These are phyloP conservation scores for Brettanomyces bruxellensis DNA, from an alignment of 805 yeast genomes.

Conservation along the genomic window DNA sequence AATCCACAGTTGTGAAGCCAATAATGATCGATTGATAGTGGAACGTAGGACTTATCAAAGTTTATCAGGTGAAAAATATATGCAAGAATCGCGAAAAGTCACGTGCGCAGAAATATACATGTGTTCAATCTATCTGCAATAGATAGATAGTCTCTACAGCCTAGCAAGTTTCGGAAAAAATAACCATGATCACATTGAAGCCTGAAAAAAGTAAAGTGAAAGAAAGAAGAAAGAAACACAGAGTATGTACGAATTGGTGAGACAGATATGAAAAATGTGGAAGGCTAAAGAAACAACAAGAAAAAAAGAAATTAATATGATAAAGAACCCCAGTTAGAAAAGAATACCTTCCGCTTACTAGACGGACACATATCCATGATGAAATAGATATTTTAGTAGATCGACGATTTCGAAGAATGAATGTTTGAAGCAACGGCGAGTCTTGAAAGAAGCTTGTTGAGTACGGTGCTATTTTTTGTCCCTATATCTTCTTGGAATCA, in stretches of 20 bases:
- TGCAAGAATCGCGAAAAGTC: slow-evolving; percentile 11
- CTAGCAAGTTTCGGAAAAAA: no score
- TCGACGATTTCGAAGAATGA: no score
- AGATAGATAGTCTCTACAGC: no score
- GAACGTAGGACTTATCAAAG: no score
- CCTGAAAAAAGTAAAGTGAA: neutral
- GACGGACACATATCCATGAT: no score
- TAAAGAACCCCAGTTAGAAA: neutral
- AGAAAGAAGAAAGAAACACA: neutral
- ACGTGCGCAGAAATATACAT: slow-evolving; percentile 8
- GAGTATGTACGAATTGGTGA: neutral
- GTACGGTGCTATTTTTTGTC: neutral
- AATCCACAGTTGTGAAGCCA: no score
- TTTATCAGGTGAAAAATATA: neutral
- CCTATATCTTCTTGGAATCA: neutral
- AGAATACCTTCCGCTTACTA: neutral
- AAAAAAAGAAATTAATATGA: neutral
- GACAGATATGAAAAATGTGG: neutral
- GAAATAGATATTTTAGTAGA: no score
- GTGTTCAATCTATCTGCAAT: no score
- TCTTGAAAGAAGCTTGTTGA: no score
- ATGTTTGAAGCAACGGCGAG: no score
- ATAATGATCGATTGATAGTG: no score
- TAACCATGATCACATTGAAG: neutral
- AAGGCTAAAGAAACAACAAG: neutral